Evolutionary conservation across 768 basidiomycete species (phyloP).

Genomic region (Boletus tylopilopsis): DNA sequence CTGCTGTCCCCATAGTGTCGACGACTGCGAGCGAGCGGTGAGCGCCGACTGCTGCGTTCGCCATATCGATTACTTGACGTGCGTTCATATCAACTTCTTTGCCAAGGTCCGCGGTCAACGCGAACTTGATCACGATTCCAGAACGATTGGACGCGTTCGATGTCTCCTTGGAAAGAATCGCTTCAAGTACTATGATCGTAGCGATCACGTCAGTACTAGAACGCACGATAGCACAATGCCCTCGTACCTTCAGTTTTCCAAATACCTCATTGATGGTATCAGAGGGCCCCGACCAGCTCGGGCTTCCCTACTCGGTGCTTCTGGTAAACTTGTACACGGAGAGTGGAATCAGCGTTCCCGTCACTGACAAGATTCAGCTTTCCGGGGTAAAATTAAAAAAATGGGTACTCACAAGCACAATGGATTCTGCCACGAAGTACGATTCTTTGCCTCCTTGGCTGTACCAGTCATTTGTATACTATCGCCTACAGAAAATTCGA

Average conservation of each 20-base stretch:
- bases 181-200: not conserved
- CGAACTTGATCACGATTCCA: not conserved
- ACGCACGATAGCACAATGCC: too few relatives aligned
- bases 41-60: not conserved
- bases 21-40: not conserved
- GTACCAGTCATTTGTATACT: not conserved
- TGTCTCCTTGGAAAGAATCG: not conserved
- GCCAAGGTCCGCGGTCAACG: not conserved
- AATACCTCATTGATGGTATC: too few relatives aligned
- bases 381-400: not conserved
- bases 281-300: too few relatives aligned
- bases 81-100: too few relatives aligned
- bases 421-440: not conserved
- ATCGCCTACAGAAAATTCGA: not conserved
- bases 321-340: not conserved
- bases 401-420: not conserved
- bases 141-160: not conserved
- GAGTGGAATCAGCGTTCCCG: not conserved
- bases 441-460: not conserved
- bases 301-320: too few relatives aligned
- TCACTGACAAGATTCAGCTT: not conserved
- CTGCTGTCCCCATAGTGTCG: not conserved
- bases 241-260: too few relatives aligned
- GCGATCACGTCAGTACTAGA: too few relatives aligned
- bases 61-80: not conserved